Evolutionary conservation across 2,329 filamentous ascomycete species (phyloP), one percentile per base, ranked within the genome.

Genomic region (Penicillium sp.): DNA sequence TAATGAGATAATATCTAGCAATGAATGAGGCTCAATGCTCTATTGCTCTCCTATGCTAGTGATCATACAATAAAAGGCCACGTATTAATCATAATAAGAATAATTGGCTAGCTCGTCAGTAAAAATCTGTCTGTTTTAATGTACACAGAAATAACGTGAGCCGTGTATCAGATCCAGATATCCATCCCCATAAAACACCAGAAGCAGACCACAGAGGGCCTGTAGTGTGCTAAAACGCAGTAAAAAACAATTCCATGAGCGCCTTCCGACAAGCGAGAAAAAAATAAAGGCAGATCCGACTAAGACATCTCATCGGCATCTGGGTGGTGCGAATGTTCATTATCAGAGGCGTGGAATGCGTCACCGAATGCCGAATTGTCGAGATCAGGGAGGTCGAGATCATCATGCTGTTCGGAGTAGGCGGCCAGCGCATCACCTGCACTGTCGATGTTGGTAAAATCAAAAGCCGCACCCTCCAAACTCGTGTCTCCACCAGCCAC

Each of bases 321-420:
- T 40, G 68, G 73, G 54, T 74, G 67, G 56, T 76, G 70, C n/a
- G 64, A 70, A 57, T 72, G 67, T 53, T 77, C 73, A 55, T 76
- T 75, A 58, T 82, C 79, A 45, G 80, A 79, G 15, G 78, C 79
- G 60, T 92, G 89, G 73, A 93, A 90, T 0, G 90, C 90, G 64
- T 94, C 89, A 2, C 89, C 90, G 75, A 94, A 94, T 1, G 89
- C 90, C 33, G 87, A 90, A 67, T 92, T 88, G 45, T 90, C 88
- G 78, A 91, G 82, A 59, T 87, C 88, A 8, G 82, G 84, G 41
- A 81, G 69, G 61, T 81, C 80, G 4, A 80, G 71, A 3, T 75
- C 75, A 53, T 80, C 79, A 49, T 83, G 79, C 14, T 84, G 82
- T 15, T 82, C 82, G 41, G 83, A 85, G 67, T 88, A 90, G 37